A percentile compares a stretch with the other conserved stretches of the same genome.
These are phyloP conservation scores for Trametes cubensis DNA, from an alignment of 768 basidiomycete genomes.

Conservation along the genomic window DNA sequence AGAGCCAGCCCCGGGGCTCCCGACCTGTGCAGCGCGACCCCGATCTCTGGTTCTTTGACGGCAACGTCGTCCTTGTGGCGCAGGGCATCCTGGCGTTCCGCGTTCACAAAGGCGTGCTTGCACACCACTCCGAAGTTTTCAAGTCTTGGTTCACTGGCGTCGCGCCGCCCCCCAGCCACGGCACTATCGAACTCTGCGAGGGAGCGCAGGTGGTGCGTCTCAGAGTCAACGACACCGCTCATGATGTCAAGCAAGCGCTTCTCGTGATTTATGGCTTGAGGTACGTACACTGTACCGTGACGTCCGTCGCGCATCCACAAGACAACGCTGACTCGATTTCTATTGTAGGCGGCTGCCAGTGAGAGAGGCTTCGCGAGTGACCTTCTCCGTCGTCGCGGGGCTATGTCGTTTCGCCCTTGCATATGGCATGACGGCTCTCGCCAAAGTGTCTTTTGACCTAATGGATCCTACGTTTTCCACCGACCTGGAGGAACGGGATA, in stretches of 20 bases:
- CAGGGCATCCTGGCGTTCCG: slow-evolving; percentile 5
- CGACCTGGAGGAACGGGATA: not conserved
- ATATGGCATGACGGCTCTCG: not conserved
- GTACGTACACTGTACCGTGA: not conserved
- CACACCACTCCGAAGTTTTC: slow-evolving; percentile 23
- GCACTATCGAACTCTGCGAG: slow-evolving; percentile 1
- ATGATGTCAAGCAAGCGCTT: slow-evolving; percentile 8
- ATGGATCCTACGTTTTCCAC: not conserved
- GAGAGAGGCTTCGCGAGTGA: no score
- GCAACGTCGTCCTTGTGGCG: slow-evolving; percentile 18
- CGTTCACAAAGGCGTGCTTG: slow-evolving; percentile 22
- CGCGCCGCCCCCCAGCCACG: slow-evolving; percentile 10
- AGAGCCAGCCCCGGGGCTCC: no score
- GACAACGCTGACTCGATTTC: no score
- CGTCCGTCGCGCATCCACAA: not conserved
- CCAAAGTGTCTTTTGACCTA: not conserved
- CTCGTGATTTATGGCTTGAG: slow-evolving; percentile 8
- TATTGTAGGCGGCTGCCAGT: no score
- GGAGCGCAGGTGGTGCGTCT: slow-evolving; percentile 17
- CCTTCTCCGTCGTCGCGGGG: not conserved
- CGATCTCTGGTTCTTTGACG: slow-evolving; percentile 14
- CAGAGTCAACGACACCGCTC: slow-evolving; percentile 5
- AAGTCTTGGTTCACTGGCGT: slow-evolving; percentile 1
- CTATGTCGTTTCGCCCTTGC: not conserved
- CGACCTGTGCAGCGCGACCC: not conserved